Base-by-base conservation (phyloP, 805 yeast species). In the Blastobotrys muscicola region DNA sequence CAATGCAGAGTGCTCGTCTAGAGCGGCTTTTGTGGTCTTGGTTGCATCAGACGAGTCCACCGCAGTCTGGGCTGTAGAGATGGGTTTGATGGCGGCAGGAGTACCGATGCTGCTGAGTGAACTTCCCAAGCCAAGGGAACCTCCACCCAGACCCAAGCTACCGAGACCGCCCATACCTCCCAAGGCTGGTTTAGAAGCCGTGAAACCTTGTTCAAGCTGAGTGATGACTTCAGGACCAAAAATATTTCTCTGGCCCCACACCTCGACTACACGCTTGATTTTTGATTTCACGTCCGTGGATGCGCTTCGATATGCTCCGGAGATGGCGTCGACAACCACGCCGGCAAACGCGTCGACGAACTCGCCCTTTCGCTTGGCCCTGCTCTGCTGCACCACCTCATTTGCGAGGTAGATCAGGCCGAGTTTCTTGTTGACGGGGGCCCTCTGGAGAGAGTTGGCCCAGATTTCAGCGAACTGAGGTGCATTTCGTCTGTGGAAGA, bases 351-450 rank as follows among this genome's bases (percentile, higher is more conserved):
- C 79, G 7, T 61, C 64, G 2, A 80, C 60, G 50, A 81, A 80
- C 39, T 76, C 84, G 3, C 65, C 64, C 53, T 74, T 76, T 46
- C 74, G 69, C 52, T 78, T 76, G 30, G 80, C 78, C 46, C 79
- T 70, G 2, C 87, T 76, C 57, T 82, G 82, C 60, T 85, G 95
- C 1, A 85, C 81, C 15, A 85, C 79, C 51, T 85, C 95, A 59
- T 85, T 85, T 41, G 82, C 80, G 10, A 85, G 65, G 55, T 85
- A 85, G 16, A 85, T 68, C 44, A 82, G 61, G 2, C 81, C 70
- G 41, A 81, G 67, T 46, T 70, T 72, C 52, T 72, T 69, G 40
- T 62, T 61, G n/a, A 55, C 50, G 12, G 68, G 64, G 4, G 64
- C 60, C 5, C 52, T 50, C 29, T 51, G 42, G 0, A 74, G 51